Evolutionary conservation across 2,329 filamentous ascomycete genomes (phyloP).

Genomic region (Penicillium sp.): DNA sequence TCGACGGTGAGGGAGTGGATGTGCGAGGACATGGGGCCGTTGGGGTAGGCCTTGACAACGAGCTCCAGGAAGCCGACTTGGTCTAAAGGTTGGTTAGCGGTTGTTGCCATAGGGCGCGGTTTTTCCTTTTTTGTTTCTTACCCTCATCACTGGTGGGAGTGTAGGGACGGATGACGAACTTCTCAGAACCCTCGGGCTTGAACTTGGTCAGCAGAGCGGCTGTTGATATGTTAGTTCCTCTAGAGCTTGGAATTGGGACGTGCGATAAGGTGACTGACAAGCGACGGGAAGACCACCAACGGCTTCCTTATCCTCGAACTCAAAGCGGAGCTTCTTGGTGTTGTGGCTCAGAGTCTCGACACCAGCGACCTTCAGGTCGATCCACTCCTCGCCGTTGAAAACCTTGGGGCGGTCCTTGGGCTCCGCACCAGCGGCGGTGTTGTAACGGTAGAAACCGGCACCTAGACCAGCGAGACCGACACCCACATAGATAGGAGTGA

Average conservation of each 20-base stretch:
- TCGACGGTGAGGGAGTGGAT: constrained; percentile 81
- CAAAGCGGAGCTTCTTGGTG: constrained; percentile 90
- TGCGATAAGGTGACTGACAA: constrained; percentile 54
- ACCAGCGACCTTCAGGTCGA: constrained; percentile 77
- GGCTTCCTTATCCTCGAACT: constrained; percentile 79
- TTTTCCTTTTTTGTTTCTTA: constrained; percentile 41
- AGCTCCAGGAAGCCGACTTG: constrained; percentile 82
- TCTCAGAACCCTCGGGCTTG: constrained; percentile 79
- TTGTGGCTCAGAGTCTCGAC: constrained; percentile 87
- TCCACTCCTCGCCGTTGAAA: constrained; percentile 85
- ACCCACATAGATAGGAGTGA: constrained; percentile 59
- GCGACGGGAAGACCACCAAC: constrained; percentile 81
- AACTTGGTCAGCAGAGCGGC: constrained; percentile 87
- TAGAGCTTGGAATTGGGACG: background rate
- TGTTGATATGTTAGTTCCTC: constrained; percentile 31
- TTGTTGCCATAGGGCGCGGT: too few relatives aligned
- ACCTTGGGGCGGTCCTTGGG: constrained; percentile 51
- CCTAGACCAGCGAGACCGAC: constrained; percentile 50
- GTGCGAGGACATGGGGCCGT: constrained; percentile 89
- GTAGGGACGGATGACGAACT: constrained; percentile 88
- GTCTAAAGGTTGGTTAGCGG: constrained; percentile 51
- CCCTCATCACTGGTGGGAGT: constrained; percentile 88
- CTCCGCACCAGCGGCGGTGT: constrained; percentile 35
- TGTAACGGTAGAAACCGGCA: constrained; percentile 61
- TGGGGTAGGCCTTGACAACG: constrained; percentile 87